Conservation (phyloP, 2,329 filamentous ascomycete genomes). For the Diaporthe citrichinensis region DNA sequence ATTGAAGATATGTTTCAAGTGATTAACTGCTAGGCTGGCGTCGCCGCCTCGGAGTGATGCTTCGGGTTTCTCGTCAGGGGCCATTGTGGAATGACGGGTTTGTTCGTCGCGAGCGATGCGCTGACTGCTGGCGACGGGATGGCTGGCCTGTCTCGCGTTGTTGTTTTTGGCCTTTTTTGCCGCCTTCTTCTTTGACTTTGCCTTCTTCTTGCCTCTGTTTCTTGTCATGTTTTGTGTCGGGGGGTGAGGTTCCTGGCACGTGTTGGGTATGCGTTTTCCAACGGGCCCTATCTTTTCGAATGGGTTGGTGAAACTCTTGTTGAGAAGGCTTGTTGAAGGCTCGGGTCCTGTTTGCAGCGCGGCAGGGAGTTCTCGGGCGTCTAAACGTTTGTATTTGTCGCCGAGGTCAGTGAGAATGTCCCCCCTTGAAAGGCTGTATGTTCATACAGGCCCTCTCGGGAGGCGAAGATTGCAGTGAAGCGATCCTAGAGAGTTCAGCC, state of each 20-base stretch:
- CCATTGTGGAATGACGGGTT: not conserved
- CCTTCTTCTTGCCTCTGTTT: not conserved
- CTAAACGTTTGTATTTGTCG: not conserved
- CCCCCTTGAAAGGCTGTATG: no score
- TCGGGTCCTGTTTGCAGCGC: not conserved
- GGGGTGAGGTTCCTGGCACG: not conserved
- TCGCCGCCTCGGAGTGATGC: conserved; percentile 8
- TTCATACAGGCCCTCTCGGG: not conserved
- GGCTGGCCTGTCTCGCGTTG: not conserved
- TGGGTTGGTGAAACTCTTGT: no score
- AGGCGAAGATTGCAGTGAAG: not conserved
- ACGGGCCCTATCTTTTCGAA: not conserved
- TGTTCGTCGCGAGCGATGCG: not conserved
- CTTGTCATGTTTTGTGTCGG: conserved; percentile 9
- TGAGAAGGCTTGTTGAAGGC: not conserved
- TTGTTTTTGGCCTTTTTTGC: not conserved
- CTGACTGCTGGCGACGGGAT: not conserved
- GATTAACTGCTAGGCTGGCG: not conserved
- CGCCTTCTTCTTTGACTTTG: conserved; percentile 1
- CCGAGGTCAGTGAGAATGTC: not conserved
- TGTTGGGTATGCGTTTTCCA: not conserved
- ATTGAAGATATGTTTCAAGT: not conserved
- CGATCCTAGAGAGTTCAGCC: not conserved
- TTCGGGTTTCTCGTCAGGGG: not conserved
- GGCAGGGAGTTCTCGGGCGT: not conserved